A percentile compares a stretch with the other conserved stretches of the same genome.
phyloP scores from a whole-genome alignment of 306 rosid genomes.

The Fagus crenata region DNA sequence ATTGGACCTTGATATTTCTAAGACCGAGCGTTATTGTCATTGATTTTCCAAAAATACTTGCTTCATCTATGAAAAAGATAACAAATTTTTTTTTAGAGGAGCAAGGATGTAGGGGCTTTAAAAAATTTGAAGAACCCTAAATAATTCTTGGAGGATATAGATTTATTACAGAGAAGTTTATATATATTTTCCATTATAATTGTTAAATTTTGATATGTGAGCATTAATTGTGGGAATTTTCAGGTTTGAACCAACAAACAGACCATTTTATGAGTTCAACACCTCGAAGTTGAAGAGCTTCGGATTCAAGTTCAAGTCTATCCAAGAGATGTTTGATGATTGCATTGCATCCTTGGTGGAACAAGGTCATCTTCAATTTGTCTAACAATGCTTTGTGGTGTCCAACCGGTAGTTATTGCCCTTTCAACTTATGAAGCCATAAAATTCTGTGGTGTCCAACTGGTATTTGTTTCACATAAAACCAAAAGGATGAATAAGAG shows the following conservation, averaged over 20 bases:
- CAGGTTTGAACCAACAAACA: constrained; percentile 56
- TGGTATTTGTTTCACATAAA: neutral
- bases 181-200: too few species aligned
- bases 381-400: neutral
- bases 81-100: too few species aligned
- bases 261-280: constrained; percentile 60
- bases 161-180: too few species aligned
- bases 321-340: constrained; percentile 82
- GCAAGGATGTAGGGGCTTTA: too few species aligned
- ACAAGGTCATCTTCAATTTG: constrained; percentile 39
- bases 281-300: constrained; percentile 51
- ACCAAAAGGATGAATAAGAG: neutral
- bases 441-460: neutral
- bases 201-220: too few species aligned
- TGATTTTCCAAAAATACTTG: too few species aligned
- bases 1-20: too few species aligned
- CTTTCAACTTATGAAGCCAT: neutral
- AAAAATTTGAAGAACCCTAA: too few species aligned
- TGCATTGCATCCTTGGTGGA: constrained; percentile 64
- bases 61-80: too few species aligned
- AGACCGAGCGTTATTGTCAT: too few species aligned
- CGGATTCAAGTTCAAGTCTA: constrained; percentile 63
- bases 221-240: constrained; percentile 5
- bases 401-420: neutral
- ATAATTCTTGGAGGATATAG: too few species aligned